These are phyloP conservation scores for Plantago ovata DNA, from an alignment of 257 asterid genomes.

Conservation along the genomic window DNA sequence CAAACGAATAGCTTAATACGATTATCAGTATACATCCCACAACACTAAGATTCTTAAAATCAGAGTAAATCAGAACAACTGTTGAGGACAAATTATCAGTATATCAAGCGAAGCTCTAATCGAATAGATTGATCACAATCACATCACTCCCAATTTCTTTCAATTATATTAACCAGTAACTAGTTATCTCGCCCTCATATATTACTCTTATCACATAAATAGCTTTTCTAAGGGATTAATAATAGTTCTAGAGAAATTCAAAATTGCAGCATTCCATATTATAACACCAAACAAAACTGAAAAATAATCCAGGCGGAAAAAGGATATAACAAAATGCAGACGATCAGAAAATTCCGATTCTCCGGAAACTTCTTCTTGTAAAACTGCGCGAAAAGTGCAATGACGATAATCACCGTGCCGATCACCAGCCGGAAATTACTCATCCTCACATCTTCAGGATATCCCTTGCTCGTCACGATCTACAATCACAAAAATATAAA, in stretches of 20 bases:
- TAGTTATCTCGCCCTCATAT: too few species aligned
- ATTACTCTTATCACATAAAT: too few species aligned
- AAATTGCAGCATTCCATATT: too few species aligned
- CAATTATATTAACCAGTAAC: too few species aligned
- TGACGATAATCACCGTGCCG: constrained; percentile 55
- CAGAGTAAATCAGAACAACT: neutral
- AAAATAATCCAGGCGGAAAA: constrained; percentile 19
- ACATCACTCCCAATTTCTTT: neutral
- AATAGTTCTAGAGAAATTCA: too few species aligned
- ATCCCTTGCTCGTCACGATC: constrained; percentile 92
- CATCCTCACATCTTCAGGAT: constrained; percentile 75
- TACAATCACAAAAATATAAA: constrained; percentile 19
- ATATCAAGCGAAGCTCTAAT: neutral
- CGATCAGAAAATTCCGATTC: constrained; percentile 70
- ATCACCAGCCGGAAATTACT: constrained; percentile 73
- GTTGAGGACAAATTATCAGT: neutral
- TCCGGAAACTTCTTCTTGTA: constrained; percentile 92
- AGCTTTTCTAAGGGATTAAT: too few species aligned
- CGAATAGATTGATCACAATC: neutral
- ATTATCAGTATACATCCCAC: constrained; percentile 8
- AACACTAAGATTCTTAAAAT: neutral
- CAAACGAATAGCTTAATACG: constrained; percentile 6
- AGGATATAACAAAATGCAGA: constrained; percentile 94
- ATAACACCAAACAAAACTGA: neutral
- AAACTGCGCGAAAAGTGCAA: constrained; percentile 92